Percentiles rank a stretch among this genome's conserved stretches.
phyloP scores from a whole-genome alignment of 2,329 filamentous ascomycete species.

The Aspergillus thermomutatus region DNA sequence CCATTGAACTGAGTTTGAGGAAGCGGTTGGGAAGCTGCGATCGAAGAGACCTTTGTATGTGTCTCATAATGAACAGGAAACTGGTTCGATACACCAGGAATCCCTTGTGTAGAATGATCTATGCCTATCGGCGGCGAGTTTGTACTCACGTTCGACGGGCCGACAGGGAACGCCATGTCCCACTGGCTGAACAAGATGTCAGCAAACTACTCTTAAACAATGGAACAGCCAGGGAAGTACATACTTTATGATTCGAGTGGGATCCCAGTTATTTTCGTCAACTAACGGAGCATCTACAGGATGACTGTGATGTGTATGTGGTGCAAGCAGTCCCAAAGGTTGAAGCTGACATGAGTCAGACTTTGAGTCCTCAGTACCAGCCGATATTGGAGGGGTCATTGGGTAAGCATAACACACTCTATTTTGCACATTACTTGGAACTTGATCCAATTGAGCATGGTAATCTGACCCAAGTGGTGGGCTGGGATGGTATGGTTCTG shows the following conservation, averaged over 20 bases:
- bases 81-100: conserved; percentile 25
- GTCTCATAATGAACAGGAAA: conserved; percentile 36
- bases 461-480: conserved; percentile 53
- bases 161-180: conserved; percentile 89
- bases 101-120: conserved; percentile 26
- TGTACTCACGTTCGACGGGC: conserved; percentile 42
- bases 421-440: conserved; percentile 42
- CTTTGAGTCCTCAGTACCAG: conserved; percentile 69
- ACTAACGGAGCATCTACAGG: conserved; percentile 56
- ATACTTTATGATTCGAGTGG: conserved; percentile 85
- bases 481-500: conserved; percentile 59
- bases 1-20: conserved; percentile 32
- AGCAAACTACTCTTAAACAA: conserved; percentile 18
- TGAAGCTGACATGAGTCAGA: conserved; percentile 72
- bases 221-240: conserved; percentile 28
- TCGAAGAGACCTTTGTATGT: conserved; percentile 26
- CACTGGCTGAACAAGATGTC: conserved; percentile 66
- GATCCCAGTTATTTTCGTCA: conserved; percentile 75
- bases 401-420: conserved; percentile 59
- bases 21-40: conserved; percentile 29
- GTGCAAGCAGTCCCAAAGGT: conserved; percentile 48
- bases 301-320: conserved; percentile 35
- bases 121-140: conserved; percentile 42
- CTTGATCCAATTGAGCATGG: conserved; percentile 49
- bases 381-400: conserved; percentile 76